Conservation (phyloP, 2,329 filamentous ascomycete genomes). For the Claviceps purpurea region DNA sequence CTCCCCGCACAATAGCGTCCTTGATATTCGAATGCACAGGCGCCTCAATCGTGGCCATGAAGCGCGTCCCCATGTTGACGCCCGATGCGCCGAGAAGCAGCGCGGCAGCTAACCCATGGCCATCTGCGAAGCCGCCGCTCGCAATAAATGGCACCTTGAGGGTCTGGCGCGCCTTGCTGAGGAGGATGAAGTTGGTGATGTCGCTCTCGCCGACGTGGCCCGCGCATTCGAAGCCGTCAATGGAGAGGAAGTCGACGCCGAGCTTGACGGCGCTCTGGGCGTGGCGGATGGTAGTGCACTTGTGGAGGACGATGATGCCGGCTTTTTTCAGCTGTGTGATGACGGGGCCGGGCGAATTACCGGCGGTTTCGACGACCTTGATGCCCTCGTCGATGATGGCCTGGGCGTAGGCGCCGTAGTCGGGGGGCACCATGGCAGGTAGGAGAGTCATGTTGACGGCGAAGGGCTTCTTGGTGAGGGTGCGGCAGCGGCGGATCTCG, state of each 20-base stretch:
- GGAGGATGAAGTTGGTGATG: slow-evolving; percentile 81
- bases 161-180: slow-evolving; percentile 71
- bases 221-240: slow-evolving; percentile 96
- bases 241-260: slow-evolving; percentile 90
- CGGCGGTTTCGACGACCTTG: slow-evolving; percentile 82
- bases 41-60: slow-evolving; percentile 91
- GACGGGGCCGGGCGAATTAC: slow-evolving; percentile 77
- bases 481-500: slow-evolving; percentile 79
- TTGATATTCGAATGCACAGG: slow-evolving; percentile 93
- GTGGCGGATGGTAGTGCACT: slow-evolving; percentile 93
- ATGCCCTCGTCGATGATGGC: slow-evolving; percentile 89
- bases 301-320: slow-evolving; percentile 74
- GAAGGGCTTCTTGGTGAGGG: slow-evolving; percentile 68
- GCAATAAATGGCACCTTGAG: slow-evolving; percentile 87
- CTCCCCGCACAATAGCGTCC: slow-evolving; percentile 72
- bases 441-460: slow-evolving; percentile 92
- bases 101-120: slow-evolving; percentile 82
- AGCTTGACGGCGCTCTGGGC: slow-evolving; percentile 84
- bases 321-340: slow-evolving; percentile 79
- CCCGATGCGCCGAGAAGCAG: slow-evolving; percentile 81
- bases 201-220: slow-evolving; percentile 78
- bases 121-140: slow-evolving; percentile 89
- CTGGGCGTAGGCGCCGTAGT: slow-evolving; percentile 85
- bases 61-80: slow-evolving; percentile 96
- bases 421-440: slow-evolving; percentile 74